These are phyloP conservation scores for Paramyrothecium roridum DNA, from an alignment of 2,329 filamentous ascomycete species.

Conservation along the genomic window DNA sequence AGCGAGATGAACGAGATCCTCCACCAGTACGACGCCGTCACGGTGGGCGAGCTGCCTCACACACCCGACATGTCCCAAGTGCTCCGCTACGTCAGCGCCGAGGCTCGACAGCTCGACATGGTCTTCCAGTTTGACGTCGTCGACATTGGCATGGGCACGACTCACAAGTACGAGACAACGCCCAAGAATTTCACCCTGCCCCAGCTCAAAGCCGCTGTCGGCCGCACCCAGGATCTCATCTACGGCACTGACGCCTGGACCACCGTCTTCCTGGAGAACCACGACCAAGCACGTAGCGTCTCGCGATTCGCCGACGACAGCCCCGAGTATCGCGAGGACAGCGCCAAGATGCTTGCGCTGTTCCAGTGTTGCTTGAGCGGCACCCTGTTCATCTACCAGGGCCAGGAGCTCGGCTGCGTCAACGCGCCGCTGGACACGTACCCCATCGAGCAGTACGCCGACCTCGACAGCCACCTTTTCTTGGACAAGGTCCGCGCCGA, in stretches of 20 bases:
- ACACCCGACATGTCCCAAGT: slow-evolving; percentile 58
- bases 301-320: slow-evolving; percentile 50
- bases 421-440: slow-evolving; percentile 57
- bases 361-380: slow-evolving; percentile 51
- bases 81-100: slow-evolving; percentile 55
- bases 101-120: slow-evolving; percentile 63
- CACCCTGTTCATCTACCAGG: slow-evolving; percentile 65
- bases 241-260: slow-evolving; percentile 58
- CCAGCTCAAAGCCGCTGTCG: slow-evolving; percentile 44
- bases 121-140: slow-evolving; percentile 67
- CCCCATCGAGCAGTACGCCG: slow-evolving; percentile 53
- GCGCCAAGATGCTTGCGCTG: slow-evolving; percentile 58
- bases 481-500: slow-evolving; percentile 27
- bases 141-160: slow-evolving; percentile 52
- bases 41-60: slow-evolving; percentile 66
- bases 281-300: slow-evolving; percentile 59
- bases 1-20: slow-evolving; percentile 63
- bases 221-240: slow-evolving; percentile 49
- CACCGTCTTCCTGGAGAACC: slow-evolving; percentile 62
- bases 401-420: slow-evolving; percentile 63
- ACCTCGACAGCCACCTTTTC: slow-evolving; percentile 46
- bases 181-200: slow-evolving; percentile 41
- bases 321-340: slow-evolving; percentile 41
- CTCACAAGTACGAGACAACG: slow-evolving; percentile 50
- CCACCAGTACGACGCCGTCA: slow-evolving; percentile 61